Conservation (phyloP, 169 alveolate genomes). For the Cryptosporidium ubiquitum region DNA sequence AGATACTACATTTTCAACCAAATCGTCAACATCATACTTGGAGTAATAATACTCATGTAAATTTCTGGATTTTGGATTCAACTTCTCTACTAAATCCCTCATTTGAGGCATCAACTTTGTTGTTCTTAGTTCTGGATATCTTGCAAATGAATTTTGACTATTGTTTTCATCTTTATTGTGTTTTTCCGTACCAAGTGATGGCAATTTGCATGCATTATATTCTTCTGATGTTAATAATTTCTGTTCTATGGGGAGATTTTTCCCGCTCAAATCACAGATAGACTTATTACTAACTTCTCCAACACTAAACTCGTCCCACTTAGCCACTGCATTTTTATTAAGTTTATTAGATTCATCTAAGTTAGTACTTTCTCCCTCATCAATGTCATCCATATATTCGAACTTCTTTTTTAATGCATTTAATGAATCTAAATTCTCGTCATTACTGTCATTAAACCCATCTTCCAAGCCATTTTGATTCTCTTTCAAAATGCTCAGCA, state of each 20-base stretch:
- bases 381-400: not conserved
- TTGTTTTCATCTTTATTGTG: not conserved
- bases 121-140: constrained; percentile 31
- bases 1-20: constrained; percentile 12
- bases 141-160: not conserved
- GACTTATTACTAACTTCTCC: constrained; percentile 26
- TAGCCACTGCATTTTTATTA: constrained; percentile 23
- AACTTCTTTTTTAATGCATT: not conserved
- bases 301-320: constrained; percentile 39
- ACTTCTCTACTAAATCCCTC: constrained; percentile 32
- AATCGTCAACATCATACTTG: constrained; percentile 31
- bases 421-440: constrained; percentile 1
- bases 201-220: constrained; percentile 40
- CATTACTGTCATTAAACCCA: not conserved
- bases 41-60: constrained; percentile 3
- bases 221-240: constrained; percentile 55
- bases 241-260: constrained; percentile 29
- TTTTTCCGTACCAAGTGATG: not conserved
- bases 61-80: constrained; percentile 14
- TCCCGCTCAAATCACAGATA: constrained; percentile 24
- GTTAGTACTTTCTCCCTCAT: not conserved
- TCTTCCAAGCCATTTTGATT: not conserved
- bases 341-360: not conserved
- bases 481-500: not conserved
- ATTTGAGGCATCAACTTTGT: constrained; percentile 39